phyloP scores from a whole-genome alignment of 208 protist genomes.

The Leishmania tropica region DNA sequence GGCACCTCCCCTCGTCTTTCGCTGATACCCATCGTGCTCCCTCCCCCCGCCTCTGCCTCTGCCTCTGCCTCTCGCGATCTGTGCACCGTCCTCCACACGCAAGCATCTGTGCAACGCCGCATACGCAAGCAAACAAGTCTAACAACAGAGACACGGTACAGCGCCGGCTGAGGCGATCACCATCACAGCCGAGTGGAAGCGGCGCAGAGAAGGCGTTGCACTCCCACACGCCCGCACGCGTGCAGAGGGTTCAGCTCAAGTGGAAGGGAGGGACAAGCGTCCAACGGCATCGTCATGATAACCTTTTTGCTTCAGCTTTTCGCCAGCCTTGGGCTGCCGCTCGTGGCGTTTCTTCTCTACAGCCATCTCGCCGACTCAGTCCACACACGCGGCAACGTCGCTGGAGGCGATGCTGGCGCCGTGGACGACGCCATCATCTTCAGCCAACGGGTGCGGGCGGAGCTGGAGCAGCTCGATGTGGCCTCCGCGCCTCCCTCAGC shows the following conservation, averaged over 20 bases:
- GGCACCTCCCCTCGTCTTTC: too few species aligned
- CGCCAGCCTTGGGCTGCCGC: constrained; percentile 13
- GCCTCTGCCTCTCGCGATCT: background rate
- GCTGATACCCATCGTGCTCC: too few species aligned
- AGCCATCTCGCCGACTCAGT: constrained; percentile 17
- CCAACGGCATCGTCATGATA: constrained; percentile 6
- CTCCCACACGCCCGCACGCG: background rate
- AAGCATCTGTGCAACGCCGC: background rate
- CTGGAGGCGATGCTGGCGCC: background rate
- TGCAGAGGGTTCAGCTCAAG: background rate
- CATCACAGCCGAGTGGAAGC: background rate
- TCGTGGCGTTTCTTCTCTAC: constrained; percentile 19
- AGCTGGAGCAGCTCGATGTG: constrained; percentile 11
- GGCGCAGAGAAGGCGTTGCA: background rate
- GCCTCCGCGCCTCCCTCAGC: background rate
- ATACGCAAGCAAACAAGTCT: too few species aligned
- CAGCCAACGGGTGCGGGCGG: constrained; percentile 2
- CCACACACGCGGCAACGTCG: background rate
- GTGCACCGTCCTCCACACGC: background rate
- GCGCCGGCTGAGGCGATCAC: background rate
- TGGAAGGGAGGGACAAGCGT: background rate
- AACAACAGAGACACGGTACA: background rate
- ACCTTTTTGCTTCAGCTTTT: constrained; percentile 25
- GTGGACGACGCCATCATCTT: background rate
- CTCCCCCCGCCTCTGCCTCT: background rate